Conservation (phyloP, 2,329 filamentous ascomycete genomes). For the Alternaria solani region DNA sequence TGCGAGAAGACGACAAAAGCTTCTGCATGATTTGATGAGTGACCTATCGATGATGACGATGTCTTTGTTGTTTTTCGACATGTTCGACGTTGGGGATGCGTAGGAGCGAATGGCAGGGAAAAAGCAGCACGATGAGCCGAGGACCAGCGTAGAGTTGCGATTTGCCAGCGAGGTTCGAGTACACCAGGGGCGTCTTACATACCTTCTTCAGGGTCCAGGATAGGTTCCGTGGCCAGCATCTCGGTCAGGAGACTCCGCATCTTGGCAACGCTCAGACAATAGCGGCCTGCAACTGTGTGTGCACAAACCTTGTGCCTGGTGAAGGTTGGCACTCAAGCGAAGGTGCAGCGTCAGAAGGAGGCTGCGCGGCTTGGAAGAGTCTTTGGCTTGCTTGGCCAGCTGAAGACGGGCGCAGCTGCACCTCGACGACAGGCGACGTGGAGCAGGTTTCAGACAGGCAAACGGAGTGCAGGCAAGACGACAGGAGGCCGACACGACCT, state of each 20-base stretch:
- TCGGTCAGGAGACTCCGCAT: constrained; percentile 36
- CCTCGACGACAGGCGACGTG: not conserved
- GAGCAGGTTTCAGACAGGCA: not conserved
- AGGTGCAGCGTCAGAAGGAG: not conserved
- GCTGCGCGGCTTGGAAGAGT: constrained; percentile 10
- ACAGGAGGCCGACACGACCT: not conserved
- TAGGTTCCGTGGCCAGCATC: constrained; percentile 56
- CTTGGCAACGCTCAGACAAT: constrained; percentile 15
- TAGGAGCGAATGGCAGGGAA: constrained; percentile 28
- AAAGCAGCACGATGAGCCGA: constrained; percentile 28
- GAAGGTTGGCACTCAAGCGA: constrained; percentile 7
- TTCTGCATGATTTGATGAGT: constrained; percentile 63
- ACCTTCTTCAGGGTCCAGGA: constrained; percentile 69
- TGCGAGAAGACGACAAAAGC: constrained; percentile 87
- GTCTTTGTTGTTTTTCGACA: not conserved
- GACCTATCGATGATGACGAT: not conserved
- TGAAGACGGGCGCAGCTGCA: not conserved
- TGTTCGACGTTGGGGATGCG: not conserved
- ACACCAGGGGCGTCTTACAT: constrained; percentile 17
- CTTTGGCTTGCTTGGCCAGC: constrained; percentile 15
- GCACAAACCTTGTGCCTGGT: constrained; percentile 10
- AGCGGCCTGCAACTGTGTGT: constrained; percentile 8
- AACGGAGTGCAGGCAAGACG: not conserved
- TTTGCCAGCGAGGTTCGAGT: constrained; percentile 14
- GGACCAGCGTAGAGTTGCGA: constrained; percentile 18